Evolutionary conservation across 352 stramenopile genomes (phyloP), one percentile per base, ranked within the genome.

Genomic region (Phytophthora vignae): DNA sequence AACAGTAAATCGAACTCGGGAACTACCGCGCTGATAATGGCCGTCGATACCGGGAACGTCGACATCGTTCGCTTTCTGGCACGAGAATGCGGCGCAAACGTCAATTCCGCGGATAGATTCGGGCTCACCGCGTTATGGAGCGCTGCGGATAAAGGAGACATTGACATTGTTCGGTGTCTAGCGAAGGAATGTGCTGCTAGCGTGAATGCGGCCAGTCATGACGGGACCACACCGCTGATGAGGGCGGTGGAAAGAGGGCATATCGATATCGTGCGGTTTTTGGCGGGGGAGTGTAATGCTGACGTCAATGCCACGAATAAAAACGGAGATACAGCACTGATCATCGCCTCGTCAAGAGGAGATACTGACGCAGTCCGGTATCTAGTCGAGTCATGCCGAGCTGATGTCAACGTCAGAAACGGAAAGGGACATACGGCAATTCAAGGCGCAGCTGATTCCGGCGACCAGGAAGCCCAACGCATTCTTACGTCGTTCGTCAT

Each of bases 371-470:
- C 15, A 17, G 46, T 56, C n/a, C 50, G 50, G 8, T 56, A 19
- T 38, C 25, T 56, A 9, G 12, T 19, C 11, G 17, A 36, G 3
- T 17, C 21, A 11, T 56, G 50, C 25, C 10, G 50, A 19, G 50
- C 50, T 38, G 22, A 56, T 38, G 50, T 56, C 9, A 56, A 56
- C 21, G 15, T 31, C 48, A 31, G 12, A 31, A 55, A 55, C 19
- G 3, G 19, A 27, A 17, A 11, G 8, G 21, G 21, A 15, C 36
- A 11, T 1, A 27, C n/a, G 4, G 48, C 48, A 15, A 14, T 55
- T 27, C 9, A 14, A 15, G 19, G 17, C 5, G 48, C 48, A 12
- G 48, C 21, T 22, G 42, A n/a, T 22, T 22, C 14, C 42, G 42
- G 42, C 14, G 8, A 50, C 42, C 42, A 50, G 17, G 42, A 50